Percentiles rank a stretch among this genome's conserved stretches.
phyloP scores from a whole-genome alignment of 2,329 filamentous ascomycete genomes.

The Aspergillus sergii region DNA sequence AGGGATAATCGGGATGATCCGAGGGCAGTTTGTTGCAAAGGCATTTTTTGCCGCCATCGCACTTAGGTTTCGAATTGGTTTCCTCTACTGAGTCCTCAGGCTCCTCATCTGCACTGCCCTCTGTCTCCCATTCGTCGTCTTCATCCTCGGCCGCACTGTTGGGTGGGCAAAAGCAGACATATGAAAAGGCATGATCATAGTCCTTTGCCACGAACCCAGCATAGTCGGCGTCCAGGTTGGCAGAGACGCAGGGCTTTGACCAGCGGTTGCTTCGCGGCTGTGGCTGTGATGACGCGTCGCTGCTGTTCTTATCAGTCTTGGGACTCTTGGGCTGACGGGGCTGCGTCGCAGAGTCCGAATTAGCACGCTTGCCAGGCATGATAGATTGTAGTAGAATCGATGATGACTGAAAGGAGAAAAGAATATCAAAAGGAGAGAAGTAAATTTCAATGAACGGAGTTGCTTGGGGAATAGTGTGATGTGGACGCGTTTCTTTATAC shows the following conservation, averaged over 20 bases:
- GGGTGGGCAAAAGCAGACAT: constrained; percentile 8
- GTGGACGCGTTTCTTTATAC: background rate
- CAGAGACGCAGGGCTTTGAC: constrained; percentile 38
- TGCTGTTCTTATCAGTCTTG: background rate
- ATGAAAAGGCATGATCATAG: background rate
- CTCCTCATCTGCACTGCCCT: constrained; percentile 25
- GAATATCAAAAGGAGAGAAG: background rate
- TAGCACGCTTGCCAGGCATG: background rate
- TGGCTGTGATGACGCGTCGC: background rate
- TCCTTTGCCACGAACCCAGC: background rate
- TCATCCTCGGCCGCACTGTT: background rate
- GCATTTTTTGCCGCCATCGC: constrained; percentile 13
- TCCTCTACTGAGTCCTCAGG: constrained; percentile 14
- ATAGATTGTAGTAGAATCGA: background rate
- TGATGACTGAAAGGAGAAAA: no score
- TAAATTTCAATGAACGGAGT: background rate
- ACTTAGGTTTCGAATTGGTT: constrained; percentile 30
- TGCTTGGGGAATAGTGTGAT: background rate
- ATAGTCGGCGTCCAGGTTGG: constrained; percentile 31
- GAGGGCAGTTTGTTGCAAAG: constrained; percentile 11
- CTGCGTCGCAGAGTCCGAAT: background rate
- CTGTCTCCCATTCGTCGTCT: background rate
- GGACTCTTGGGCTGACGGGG: background rate
- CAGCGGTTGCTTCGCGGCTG: constrained; percentile 25
- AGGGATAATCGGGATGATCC: constrained; percentile 14